These are phyloP conservation scores for Dittrichia graveolens DNA, from an alignment of 129 eudicot species.

Conservation along the genomic window DNA sequence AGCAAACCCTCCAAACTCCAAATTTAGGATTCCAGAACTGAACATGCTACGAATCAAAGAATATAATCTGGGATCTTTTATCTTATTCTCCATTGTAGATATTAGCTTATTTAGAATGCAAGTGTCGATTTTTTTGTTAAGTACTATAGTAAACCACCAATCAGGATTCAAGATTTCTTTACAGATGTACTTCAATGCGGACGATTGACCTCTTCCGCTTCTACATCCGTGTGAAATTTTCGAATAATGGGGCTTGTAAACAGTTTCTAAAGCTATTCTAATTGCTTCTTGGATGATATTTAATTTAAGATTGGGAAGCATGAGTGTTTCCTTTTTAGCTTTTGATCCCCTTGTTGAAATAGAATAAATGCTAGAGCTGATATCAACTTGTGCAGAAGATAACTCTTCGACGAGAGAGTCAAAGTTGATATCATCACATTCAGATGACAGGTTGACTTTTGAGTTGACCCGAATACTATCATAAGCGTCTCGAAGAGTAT, in stretches of 20 bases:
- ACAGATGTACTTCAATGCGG: constrained; percentile 73
- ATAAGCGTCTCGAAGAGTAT: constrained; percentile 78
- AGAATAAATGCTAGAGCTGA: constrained; percentile 52
- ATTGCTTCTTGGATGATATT: constrained; percentile 90
- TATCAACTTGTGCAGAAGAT: constrained; percentile 53
- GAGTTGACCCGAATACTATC: constrained; percentile 66
- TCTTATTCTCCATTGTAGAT: constrained; percentile 59
- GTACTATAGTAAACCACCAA: constrained; percentile 77
- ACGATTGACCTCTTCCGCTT: constrained; percentile 76
- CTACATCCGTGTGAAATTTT: constrained; percentile 91
- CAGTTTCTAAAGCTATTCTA: constrained; percentile 90
- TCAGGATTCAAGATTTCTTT: constrained; percentile 69
- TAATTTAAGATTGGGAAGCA: constrained; percentile 72
- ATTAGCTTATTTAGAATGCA: constrained; percentile 54
- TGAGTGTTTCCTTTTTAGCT: constrained; percentile 59
- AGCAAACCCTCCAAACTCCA: constrained; percentile 85
- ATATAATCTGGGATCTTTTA: constrained; percentile 64
- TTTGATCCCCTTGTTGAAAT: constrained; percentile 50
- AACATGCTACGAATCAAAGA: constrained; percentile 58
- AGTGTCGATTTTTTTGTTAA: constrained; percentile 57
- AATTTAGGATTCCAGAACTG: constrained; percentile 59
- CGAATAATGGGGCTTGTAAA: constrained; percentile 81
- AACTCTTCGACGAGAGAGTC: constrained; percentile 68
- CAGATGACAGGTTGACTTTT: constrained; percentile 52
- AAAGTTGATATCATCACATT: constrained; percentile 55